Percentiles rank a stretch among this genome's conserved stretches.
phyloP scores from a whole-genome alignment of 441 rosid species.

The Jatropha multifida region DNA sequence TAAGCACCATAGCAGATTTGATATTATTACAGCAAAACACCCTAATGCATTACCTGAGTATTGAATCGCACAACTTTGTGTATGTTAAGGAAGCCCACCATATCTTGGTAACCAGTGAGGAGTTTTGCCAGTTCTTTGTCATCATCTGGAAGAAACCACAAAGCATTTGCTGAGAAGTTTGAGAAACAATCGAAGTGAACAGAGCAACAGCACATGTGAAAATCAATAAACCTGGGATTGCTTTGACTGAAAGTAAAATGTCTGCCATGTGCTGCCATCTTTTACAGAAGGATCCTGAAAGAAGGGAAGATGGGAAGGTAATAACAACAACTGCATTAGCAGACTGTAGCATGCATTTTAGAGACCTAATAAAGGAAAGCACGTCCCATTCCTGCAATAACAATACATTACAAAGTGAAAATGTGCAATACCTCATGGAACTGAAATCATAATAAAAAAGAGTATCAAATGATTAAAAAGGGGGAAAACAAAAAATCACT shows the following conservation, averaged over 20 bases:
- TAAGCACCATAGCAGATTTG: background rate
- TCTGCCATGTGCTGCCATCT: conserved; percentile 95
- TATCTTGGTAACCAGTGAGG: conserved; percentile 90
- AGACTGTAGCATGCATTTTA: conserved; percentile 71
- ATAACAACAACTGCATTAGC: conserved; percentile 78
- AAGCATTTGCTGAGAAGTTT: conserved; percentile 18
- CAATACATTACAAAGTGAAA: conserved; percentile 4
- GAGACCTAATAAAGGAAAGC: conserved; percentile 76
- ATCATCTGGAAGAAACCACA: conserved; percentile 53
- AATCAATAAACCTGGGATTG: conserved; percentile 64
- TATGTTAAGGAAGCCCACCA: conserved; percentile 80
- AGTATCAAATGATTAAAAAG: conserved; percentile 16
- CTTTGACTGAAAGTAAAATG: conserved; percentile 79
- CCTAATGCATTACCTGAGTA: conserved; percentile 58
- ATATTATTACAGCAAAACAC: conserved; percentile 7
- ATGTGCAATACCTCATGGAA: background rate
- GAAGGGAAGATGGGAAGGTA: conserved; percentile 72
- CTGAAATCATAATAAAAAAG: background rate
- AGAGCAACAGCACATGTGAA: conserved; percentile 2
- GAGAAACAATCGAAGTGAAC: conserved; percentile 6
- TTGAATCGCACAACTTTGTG: conserved; percentile 80
- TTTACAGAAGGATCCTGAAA: conserved; percentile 62
- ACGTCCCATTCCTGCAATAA: conserved; percentile 73
- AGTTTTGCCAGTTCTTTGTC: conserved; percentile 85
- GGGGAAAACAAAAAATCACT: conserved; percentile 15